Base-by-base conservation (phyloP, 2,329 filamentous ascomycete species). In the Alternaria viburni region DNA sequence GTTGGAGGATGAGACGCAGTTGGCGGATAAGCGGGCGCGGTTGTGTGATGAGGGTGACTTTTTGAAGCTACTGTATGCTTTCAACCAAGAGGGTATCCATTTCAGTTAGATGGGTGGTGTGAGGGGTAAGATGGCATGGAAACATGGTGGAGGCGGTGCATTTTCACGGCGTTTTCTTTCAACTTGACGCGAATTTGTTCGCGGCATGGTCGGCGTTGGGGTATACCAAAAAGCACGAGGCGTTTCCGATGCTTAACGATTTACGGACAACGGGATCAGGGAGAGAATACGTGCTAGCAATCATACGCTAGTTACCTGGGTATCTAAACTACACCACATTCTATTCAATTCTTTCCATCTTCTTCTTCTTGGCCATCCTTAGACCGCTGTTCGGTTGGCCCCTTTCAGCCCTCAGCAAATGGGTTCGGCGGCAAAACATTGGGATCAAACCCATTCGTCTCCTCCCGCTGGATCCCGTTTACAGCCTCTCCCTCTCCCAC, bases 41-140 rank as follows among this genome's bases (percentile, higher is more conserved):
- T 90, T 96, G 84, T 96, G 93, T 75, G 93, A 97, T 75, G 93
- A 98, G 82, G 94, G 91, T 56, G 94, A 97, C 74, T 98, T 97
- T 77, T 81, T 99, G 77, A 90, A 90, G 71, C 80, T 97, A 68
- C 81, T 97, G 66, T 89, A 86, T 79, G 91, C 91, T 2, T 97
- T 97, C 80, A 97, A 97, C 78, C 88, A 93, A 69, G 93, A 97
- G 78, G 93, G 93, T 26, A 95, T 98, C 63, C 95, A 97, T 82
- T 98, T 98, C 79, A 91, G 88, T 66, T n/a, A n/a, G n/a, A n/a
- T n/a, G n/a, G n/a, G n/a, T n/a, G n/a, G n/a, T n/a, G n/a, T n/a
- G n/a, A n/a, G n/a, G n/a, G n/a, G n/a, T n/a, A n/a, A n/a, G n/a
- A n/a, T n/a, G n/a, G n/a, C n/a, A n/a, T n/a, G n/a, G n/a, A n/a